Evolutionary conservation across 78 protist species (phyloP), one percentile per base, ranked within the genome.

Genomic region (Guillardia theta): DNA sequence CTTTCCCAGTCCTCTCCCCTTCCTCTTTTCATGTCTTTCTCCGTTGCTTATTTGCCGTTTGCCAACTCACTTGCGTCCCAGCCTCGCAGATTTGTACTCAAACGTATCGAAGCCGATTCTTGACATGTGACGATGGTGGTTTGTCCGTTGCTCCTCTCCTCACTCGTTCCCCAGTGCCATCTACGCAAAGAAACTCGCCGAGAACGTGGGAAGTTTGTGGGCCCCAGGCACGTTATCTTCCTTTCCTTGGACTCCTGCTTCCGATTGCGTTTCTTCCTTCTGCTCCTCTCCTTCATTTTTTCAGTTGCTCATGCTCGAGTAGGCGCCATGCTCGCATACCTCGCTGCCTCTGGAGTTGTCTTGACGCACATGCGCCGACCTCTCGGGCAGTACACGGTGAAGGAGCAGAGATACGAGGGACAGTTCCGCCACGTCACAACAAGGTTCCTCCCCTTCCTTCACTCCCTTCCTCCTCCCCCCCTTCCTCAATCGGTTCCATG

Each of bases 41-140:
- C 58, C 15, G 30, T 50, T 50, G 30, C 58, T 50, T 15, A 19
- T 15, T 50, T 15, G 10, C 58, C 15, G 30, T 50, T 15, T 50
- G 30, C 15, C 58, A n/a, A n/a, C n/a, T n/a, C n/a, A n/a, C n/a
- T n/a, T n/a, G n/a, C n/a, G n/a, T n/a, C n/a, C n/a, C 70, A 58
- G 70, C 6, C 70, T 93, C 33, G 94, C 95, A 0, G 95, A 95
- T 22, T 93, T 95, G 50, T 48, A 78, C 94, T 78, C 93, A 37
- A 43, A 93, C 39, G 53, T 95, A 24, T 62, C 83, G 27, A 93
- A 92, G 90, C 96, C 96, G 27, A 30, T 93, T n/a, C 50, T 93
- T 48, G 96, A 95, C 90, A 36, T 83, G 47, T n/a, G n/a, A n/a
- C n/a, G n/a, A n/a, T n/a, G n/a, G 39, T 58, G 39, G 39, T 6